These are phyloP conservation scores for Pythium volutum DNA, from an alignment of 352 stramenopile species.

Conservation along the genomic window DNA sequence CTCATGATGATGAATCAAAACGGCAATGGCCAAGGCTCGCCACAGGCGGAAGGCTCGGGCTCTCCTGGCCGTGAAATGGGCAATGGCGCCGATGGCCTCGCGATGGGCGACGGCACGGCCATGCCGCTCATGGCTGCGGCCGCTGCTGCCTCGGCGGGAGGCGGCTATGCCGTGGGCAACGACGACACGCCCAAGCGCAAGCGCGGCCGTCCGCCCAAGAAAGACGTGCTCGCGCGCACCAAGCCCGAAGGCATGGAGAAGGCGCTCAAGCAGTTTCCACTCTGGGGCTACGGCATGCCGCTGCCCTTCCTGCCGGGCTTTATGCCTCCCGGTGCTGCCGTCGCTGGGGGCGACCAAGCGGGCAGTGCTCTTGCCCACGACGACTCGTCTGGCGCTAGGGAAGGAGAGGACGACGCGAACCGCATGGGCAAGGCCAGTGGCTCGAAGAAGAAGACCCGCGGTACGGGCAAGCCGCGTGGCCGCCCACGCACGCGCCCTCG, in stretches of 20 bases:
- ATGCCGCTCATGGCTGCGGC: conserved; percentile 35
- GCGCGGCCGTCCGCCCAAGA: conserved; percentile 62
- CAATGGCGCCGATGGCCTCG: conserved; percentile 8
- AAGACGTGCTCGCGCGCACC: conserved; percentile 48
- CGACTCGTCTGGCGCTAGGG: conserved; percentile 28
- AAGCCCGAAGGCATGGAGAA: conserved; percentile 47
- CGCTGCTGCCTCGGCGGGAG: neutral
- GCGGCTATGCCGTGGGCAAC: conserved; percentile 33
- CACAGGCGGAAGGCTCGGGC: conserved; percentile 3
- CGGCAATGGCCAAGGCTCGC: conserved; percentile 10
- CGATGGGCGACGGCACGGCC: conserved; percentile 12
- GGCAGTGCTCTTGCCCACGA: conserved; percentile 22
- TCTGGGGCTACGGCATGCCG: conserved; percentile 58
- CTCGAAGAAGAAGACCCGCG: conserved; percentile 73
- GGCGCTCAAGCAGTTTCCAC: conserved; percentile 59
- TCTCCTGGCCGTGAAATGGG: conserved; percentile 17
- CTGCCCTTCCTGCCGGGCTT: conserved; percentile 52
- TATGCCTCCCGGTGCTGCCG: conserved; percentile 30
- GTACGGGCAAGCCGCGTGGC: conserved; percentile 66
- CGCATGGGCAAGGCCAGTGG: conserved; percentile 31
- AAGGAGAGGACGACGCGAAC: conserved; percentile 19
- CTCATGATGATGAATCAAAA: conserved; percentile 64
- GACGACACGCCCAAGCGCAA: conserved; percentile 68
- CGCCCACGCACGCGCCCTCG: conserved; percentile 68
- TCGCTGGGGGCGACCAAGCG: conserved; percentile 28